Evolutionary conservation across 352 stramenopile species (phyloP), one percentile per base, ranked within the genome.

Genomic region (Aphanomyces euteiches): DNA sequence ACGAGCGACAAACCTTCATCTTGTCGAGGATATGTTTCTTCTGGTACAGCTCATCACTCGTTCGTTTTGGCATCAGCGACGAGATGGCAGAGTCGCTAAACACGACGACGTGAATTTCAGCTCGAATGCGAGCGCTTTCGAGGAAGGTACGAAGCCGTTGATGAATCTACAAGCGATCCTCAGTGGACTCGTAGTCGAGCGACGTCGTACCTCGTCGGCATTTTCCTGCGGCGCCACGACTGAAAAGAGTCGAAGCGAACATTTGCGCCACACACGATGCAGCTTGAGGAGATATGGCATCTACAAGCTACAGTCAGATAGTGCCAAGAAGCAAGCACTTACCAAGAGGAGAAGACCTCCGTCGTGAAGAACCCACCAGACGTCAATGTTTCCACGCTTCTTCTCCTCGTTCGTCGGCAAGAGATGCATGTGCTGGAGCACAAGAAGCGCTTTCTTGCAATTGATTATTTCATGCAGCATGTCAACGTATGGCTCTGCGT

Each of bases 281-380:
- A 59, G 19, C 4, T 39, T 37, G 8, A 76, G 41, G 7, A 76
- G 47, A 34, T 72, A 72, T 10, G 72, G 66, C 21, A 76, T 66
- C 64, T 70, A 70, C n/a, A 12, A 12, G 12, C n/a, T 6, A n/a
- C 5, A 6, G 56, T 8, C 12, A 10, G 6, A 6, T 58, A 7
- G 36, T 12, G 13, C 6, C 7, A 13, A 19, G 21, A n/a, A n/a
- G 34, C 7, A 12, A 12, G 3, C 8, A 13, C 1, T 13, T 70
- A 70, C 64, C 38, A 76, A 37, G n/a, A 76, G 43, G 4, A 72
- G 56, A 3, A 76, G 47, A 21, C 72, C 72, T 19, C 72, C 72
- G 47, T 74, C 48, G 39, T 76, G 72, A 7, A 76, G 41, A 17
- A 76, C 39, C 72, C 72, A 76, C 72, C 72, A 76, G 21, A 76